Base-by-base conservation (phyloP, 352 stramenopile genomes). In the Saprolegnia diclina region DNA sequence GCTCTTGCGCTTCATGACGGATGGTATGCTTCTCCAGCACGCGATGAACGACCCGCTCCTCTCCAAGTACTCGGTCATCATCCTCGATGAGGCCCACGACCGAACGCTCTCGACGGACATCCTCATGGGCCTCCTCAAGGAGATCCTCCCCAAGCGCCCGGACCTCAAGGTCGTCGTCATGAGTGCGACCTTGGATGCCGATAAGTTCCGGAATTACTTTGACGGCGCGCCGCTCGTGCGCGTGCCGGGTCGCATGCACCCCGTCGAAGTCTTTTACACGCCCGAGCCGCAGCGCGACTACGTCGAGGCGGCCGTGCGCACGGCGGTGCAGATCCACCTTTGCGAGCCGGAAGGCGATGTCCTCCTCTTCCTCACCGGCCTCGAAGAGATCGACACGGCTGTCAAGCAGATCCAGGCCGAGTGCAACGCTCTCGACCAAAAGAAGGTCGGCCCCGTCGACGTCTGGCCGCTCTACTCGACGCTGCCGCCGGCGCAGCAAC, bases 81-180 rank as follows among this genome's bases (percentile, higher is more conserved):
- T 99, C 52, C 82, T 99, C 16, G 96, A 99, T 86, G 97, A 99
- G 73, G 96, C 94, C 52, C 97, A 99, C 79, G 97, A 99, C 77
- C 83, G 97, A 16, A 99, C 96, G 18, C 77, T 99, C 35, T 92
- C 87, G 22, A 99, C 97, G 4, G 97, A 99, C 73, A 95, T 99
- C 38, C 78, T 99, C 14, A 98, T 99, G 78, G 97, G 96, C 40
- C 74, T 99, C 16, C 78, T 99, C 18, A 98, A 99, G 82, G 96
- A 99, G 64, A 78, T 99, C 42, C 81, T 99, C 62, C 85, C 82
- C 10, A 92, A 97, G 70, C 85, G 97, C 1, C 83, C 77, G 19
- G 96, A 99, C 74, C 85, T 99, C 38, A 98, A 99, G 77, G 83
- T 99, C 29, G 92, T 99, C 2, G 95, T 99, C 56, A 99, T 99